Evolutionary conservation across 352 stramenopile genomes (phyloP), one percentile per base, ranked within the genome.

Genomic region (Nothophytophthora sp.): DNA sequence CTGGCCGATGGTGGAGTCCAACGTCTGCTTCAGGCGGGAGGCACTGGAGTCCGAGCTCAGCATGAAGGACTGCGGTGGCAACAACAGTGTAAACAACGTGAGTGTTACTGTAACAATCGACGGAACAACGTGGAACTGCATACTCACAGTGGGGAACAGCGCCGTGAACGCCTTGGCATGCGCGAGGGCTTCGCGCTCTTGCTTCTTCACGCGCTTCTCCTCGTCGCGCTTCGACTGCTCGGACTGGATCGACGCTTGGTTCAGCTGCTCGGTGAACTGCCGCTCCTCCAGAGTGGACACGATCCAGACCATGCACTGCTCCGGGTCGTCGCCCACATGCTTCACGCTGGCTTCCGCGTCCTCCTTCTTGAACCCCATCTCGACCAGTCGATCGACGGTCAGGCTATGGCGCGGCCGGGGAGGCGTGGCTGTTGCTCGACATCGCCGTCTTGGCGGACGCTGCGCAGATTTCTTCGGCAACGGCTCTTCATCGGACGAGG

Each of bases 281-380:
- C 69, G 60, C 49, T 94, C 83, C 43, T 92, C 83, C 11, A 88
- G 50, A 39, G 79, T 73, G n/a, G 76, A 76, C 34, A 90, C 70
- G 45, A 91, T 88, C 81, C 81, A 94, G 33, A 90, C 1, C 79
- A 94, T 92, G 45, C 81, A 92, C n/a, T 58, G 63, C 29, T 92
- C 83, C 2, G 54, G 64, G 46, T 91, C 57, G 19, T 89, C 60
- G 24, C 81, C 83, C 28, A 70, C 74, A 38, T 67, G 59, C 33
- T 64, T 49, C 28, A 89, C 67, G 41, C 81, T 90, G n/a, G 72
- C 67, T 34, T 85, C 55, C 1, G 76, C 81, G 41, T 94, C 83
- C 58, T 80, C 66, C 4, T 69, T 50, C 6, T 35, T 78, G 24
- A 92, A 94, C 0, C 76, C 81, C 77, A 90, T 90, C 0, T 37